Percentiles rank a stretch among this genome's conserved stretches.
These are phyloP conservation scores for Colletotrichum brevisporum DNA, from an alignment of 2,329 filamentous ascomycete genomes.

Conservation along the genomic window DNA sequence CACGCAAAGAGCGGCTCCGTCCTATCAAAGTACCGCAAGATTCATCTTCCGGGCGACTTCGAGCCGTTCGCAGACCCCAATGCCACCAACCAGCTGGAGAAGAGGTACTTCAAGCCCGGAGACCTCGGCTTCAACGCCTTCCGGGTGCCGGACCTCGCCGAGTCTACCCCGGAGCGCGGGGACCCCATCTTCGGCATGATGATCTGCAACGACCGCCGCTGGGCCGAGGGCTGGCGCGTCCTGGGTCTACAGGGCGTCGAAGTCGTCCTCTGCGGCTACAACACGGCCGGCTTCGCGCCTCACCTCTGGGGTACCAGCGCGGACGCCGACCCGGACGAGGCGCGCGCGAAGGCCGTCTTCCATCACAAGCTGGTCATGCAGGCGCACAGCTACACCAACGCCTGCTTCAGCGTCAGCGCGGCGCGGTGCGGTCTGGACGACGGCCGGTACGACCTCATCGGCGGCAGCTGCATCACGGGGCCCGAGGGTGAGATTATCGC, in stretches of 20 bases:
- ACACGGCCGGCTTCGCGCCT: constrained; percentile 64
- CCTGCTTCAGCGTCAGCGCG: constrained; percentile 63
- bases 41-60: constrained; percentile 67
- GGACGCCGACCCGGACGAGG: constrained; percentile 45
- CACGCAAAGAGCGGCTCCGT: constrained; percentile 60
- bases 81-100: constrained; percentile 68
- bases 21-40: constrained; percentile 66
- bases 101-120: constrained; percentile 67
- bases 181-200: constrained; percentile 69
- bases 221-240: constrained; percentile 67
- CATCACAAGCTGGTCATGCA: constrained; percentile 67
- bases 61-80: constrained; percentile 64
- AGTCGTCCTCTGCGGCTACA: constrained; percentile 58
- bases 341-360: constrained; percentile 63
- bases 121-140: constrained; percentile 68
- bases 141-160: constrained; percentile 61
- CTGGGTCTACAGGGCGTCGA: constrained; percentile 61
- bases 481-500: constrained; percentile 64
- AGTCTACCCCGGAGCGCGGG: constrained; percentile 55
- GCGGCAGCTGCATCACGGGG: constrained; percentile 61
- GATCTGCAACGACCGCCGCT: constrained; percentile 69
- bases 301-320: constrained; percentile 54
- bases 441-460: constrained; percentile 64
- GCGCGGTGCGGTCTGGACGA: constrained; percentile 59
- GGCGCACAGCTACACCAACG: constrained; percentile 66